phyloP scores from a whole-genome alignment of 2,329 filamentous ascomycete genomes.

The Phaeophleospora eucalypticola region DNA sequence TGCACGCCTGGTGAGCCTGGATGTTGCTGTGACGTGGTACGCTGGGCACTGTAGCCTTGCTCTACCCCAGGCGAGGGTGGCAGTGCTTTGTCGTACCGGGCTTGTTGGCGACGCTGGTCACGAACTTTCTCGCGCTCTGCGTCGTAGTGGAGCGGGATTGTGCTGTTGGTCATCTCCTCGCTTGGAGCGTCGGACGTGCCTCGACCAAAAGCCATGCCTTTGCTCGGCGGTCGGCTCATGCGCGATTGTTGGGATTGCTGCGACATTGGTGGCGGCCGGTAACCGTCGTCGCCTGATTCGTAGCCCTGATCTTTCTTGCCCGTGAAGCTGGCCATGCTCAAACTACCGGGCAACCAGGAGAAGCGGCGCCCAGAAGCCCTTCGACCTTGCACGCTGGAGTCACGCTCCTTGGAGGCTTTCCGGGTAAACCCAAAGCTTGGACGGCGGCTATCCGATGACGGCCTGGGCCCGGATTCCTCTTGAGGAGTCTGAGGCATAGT shows the following conservation, averaged over 20 bases:
- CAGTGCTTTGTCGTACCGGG: conserved; percentile 28
- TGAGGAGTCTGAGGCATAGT: conserved; percentile 50
- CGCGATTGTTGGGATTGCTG: conserved; percentile 25
- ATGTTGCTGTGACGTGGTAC: conserved; percentile 13
- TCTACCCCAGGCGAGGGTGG: conserved; percentile 20
- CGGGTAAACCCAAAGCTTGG: conserved; percentile 49
- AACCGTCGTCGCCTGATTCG: conserved; percentile 31
- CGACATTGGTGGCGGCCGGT: conserved; percentile 30
- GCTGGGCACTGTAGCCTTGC: conserved; percentile 3
- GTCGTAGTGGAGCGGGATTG: conserved; percentile 42
- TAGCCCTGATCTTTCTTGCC: conserved; percentile 31
- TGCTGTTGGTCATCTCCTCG: conserved; percentile 43
- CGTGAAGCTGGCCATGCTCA: conserved; percentile 43
- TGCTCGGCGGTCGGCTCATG: conserved; percentile 29
- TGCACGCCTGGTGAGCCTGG: conserved; percentile 8
- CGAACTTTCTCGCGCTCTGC: conserved; percentile 27
- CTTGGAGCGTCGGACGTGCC: conserved; percentile 43
- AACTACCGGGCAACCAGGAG: conserved; percentile 48
- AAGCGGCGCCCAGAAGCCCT: conserved; percentile 44
- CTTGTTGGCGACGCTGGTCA: conserved; percentile 19
- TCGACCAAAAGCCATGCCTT: conserved; percentile 43
- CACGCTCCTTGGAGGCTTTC: conserved; percentile 40
- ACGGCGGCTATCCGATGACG: conserved; percentile 47
- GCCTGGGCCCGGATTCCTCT: conserved; percentile 51
- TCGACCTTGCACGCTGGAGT: conserved; percentile 30